Evolutionary conservation across 2,329 filamentous ascomycete species (phyloP).

Genomic region (Leptographium galeiforme): DNA sequence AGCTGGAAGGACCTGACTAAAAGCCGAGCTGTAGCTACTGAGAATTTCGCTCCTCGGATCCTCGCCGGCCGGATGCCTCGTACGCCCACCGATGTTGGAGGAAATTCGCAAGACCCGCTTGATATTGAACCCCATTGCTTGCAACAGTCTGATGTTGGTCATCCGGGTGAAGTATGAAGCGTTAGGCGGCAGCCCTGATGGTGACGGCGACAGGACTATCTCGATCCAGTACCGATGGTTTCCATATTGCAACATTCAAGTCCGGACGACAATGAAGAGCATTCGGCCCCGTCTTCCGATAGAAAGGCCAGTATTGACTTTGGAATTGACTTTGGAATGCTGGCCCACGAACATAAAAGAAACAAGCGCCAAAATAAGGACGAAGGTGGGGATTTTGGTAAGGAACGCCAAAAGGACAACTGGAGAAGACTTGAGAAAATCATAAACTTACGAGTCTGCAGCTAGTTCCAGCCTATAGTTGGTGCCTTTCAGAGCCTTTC

Average conservation of each 20-base stretch:
- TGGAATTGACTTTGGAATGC: background rate
- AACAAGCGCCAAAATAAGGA: background rate
- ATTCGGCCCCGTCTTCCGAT: too few species aligned
- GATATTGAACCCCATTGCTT: conserved; percentile 10
- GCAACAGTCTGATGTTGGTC: too few species aligned
- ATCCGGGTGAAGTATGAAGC: too few species aligned
- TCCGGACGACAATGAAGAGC: too few species aligned
- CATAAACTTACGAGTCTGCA: conserved; percentile 41
- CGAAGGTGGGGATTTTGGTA: background rate
- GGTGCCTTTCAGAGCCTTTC: conserved; percentile 32
- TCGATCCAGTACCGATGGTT: too few species aligned
- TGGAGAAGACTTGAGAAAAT: conserved; percentile 10
- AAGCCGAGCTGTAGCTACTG: background rate
- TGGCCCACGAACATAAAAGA: background rate
- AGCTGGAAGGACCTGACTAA: background rate
- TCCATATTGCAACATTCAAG: too few species aligned
- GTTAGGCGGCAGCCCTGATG: too few species aligned
- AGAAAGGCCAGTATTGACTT: background rate
- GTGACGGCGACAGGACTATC: too few species aligned
- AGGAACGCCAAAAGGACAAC: conserved; percentile 5
- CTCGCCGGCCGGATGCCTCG: conserved; percentile 2
- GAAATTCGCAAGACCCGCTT: conserved; percentile 8
- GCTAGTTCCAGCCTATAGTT: conserved; percentile 40
- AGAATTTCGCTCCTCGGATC: conserved; percentile 5
- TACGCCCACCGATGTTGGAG: conserved; percentile 4